Conservation (phyloP, 2,329 filamentous ascomycete genomes). For the Diaporthe eres region DNA sequence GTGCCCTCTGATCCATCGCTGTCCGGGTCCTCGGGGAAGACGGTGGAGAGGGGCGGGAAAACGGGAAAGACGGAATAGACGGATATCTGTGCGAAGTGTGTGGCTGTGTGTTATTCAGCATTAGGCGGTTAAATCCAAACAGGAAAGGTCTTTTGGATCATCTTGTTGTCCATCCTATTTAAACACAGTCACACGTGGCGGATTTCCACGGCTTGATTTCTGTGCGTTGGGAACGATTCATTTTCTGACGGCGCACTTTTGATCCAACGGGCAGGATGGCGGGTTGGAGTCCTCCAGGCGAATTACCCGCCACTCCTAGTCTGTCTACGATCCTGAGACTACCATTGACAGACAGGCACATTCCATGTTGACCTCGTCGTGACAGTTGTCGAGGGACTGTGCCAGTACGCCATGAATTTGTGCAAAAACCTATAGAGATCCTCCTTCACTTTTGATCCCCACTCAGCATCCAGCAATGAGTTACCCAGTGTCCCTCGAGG, state of each 20-base stretch:
- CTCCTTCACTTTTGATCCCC: no score
- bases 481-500: neutral
- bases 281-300: no score
- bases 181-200: neutral
- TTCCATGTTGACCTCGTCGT: no score
- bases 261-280: neutral
- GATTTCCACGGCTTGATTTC: neutral
- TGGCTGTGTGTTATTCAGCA: neutral
- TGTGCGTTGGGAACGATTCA: neutral
- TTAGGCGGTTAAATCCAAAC: neutral
- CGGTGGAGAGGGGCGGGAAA: neutral
- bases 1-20: neutral
- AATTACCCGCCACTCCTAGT: neutral
- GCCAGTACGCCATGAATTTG: neutral
- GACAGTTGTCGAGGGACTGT: neutral
- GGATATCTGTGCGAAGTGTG: neutral
- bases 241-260: neutral
- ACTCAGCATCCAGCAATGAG: neutral
- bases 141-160: neutral
- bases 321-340: neutral
- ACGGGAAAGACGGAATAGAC: conserved; percentile 13
- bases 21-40: neutral
- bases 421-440: neutral
- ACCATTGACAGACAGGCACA: neutral
- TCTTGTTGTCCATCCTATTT: no score